These are phyloP conservation scores for Metarhizium robertsii DNA, from an alignment of 2,329 filamentous ascomycete species.

Conservation along the genomic window DNA sequence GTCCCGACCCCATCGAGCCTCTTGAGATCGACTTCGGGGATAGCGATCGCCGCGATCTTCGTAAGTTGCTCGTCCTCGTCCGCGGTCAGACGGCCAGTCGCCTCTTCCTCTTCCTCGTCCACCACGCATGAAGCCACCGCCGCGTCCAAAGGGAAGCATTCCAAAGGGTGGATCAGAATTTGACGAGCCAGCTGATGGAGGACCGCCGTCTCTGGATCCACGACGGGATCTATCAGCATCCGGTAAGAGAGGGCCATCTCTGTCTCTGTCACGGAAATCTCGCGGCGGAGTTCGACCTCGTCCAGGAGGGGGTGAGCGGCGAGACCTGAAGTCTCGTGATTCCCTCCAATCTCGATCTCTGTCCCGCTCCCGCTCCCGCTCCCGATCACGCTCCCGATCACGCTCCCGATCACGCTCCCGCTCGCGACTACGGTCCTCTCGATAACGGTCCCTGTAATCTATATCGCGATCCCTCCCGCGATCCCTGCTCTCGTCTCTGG, in stretches of 20 bases:
- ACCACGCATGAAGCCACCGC: constrained; percentile 46
- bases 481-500: constrained; percentile 53
- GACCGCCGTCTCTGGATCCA: constrained; percentile 60
- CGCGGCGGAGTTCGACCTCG: constrained; percentile 57
- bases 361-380: constrained; percentile 44
- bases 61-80: constrained; percentile 47
- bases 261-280: constrained; percentile 52
- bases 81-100: constrained; percentile 34
- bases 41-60: constrained; percentile 55
- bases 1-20: constrained; percentile 49
- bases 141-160: constrained; percentile 39
- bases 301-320: constrained; percentile 46
- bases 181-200: constrained; percentile 60
- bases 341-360: constrained; percentile 39
- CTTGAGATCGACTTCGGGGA: constrained; percentile 55
- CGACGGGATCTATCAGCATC: constrained; percentile 60
- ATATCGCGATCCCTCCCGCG: constrained; percentile 50
- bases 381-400: constrained; percentile 35
- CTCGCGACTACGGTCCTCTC: constrained; percentile 54
- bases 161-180: constrained; percentile 58
- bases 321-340: constrained; percentile 26
- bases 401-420: constrained; percentile 50
- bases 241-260: constrained; percentile 51
- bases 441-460: constrained; percentile 47
- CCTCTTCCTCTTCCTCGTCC: constrained; percentile 38